Conservation (phyloP, 2,329 filamentous ascomycete genomes). For the Onygenales sp. region DNA sequence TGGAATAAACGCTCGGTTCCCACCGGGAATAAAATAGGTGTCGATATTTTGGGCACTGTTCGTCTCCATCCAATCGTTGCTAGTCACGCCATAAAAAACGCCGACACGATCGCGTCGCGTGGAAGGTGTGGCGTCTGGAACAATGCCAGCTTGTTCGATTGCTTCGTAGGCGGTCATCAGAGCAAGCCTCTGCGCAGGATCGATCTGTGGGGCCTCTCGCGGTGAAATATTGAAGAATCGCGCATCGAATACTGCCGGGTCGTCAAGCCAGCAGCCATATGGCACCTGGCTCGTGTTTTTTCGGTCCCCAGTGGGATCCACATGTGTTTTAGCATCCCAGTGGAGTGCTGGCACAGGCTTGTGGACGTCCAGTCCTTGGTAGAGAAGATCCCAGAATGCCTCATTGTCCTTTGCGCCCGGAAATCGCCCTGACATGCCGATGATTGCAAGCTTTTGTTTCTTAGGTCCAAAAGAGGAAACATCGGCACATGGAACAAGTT, state of each 20-base stretch:
- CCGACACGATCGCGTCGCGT: constrained; percentile 57
- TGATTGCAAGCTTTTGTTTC: constrained; percentile 16
- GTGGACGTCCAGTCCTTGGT: constrained; percentile 18
- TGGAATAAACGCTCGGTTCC: constrained; percentile 51
- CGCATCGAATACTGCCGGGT: constrained; percentile 18
- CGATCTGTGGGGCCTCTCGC: constrained; percentile 67
- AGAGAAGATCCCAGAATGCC: constrained; percentile 14
- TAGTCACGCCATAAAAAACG: constrained; percentile 66
- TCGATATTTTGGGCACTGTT: constrained; percentile 48
- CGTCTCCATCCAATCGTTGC: constrained; percentile 68
- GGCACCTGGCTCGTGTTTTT: constrained; percentile 12
- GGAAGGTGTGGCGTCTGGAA: constrained; percentile 61
- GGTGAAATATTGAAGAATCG: constrained; percentile 43
- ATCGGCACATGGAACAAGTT: neutral
- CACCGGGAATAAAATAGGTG: constrained; percentile 57
- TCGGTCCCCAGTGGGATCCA: constrained; percentile 11
- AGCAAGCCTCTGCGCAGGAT: constrained; percentile 70
- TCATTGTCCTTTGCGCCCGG: constrained; percentile 5
- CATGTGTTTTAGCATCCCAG: constrained; percentile 22
- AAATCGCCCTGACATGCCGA: constrained; percentile 18
- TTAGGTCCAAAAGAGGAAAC: neutral
- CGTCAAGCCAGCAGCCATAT: constrained; percentile 15
- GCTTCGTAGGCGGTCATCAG: constrained; percentile 72
- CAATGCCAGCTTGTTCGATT: constrained; percentile 69
- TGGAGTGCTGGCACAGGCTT: constrained; percentile 21